Conservation (phyloP, 1,139 yeast genomes). For the Hemisphaericaspora subhashii region DNA sequence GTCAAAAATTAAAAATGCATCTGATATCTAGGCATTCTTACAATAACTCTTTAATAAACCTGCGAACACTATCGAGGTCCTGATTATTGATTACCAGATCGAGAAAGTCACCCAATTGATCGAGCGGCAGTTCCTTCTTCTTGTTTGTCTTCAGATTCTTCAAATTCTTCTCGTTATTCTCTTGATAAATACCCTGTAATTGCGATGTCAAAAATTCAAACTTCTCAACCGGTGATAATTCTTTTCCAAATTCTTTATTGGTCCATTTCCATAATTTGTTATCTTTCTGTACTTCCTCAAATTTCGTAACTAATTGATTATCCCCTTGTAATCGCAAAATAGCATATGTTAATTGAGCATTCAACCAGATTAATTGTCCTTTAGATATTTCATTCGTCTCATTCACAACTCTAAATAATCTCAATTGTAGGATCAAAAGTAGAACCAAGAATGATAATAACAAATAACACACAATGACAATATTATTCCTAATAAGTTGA, state of each 20-base stretch:
- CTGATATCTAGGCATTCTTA: too few relatives aligned
- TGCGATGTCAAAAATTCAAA: slow-evolving; percentile 26
- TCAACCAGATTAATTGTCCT: slow-evolving; percentile 24
- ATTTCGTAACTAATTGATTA: slow-evolving; percentile 6
- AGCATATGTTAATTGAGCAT: slow-evolving; percentile 20
- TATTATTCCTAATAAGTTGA: slow-evolving; percentile 17
- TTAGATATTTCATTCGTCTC: slow-evolving; percentile 29
- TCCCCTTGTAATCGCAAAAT: slow-evolving; percentile 11
- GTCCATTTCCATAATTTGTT: slow-evolving; percentile 29
- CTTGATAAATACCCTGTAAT: slow-evolving; percentile 16
- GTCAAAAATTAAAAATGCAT: too few relatives aligned
- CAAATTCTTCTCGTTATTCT: too few relatives aligned
- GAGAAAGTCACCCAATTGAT: slow-evolving; percentile 17
- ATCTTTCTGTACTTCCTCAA: slow-evolving; percentile 9
- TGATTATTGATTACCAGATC: too few relatives aligned
- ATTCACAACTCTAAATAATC: slow-evolving; percentile 19
- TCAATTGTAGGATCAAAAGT: slow-evolving; percentile 25
- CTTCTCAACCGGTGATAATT: slow-evolving; percentile 22
- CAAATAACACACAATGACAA: slow-evolving; percentile 20
- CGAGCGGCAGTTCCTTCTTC: slow-evolving; percentile 9
- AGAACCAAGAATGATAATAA: slow-evolving; percentile 23
- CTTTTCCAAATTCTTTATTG: slow-evolving; percentile 18
- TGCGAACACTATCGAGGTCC: slow-evolving; percentile 16
- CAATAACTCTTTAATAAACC: slow-evolving; percentile 9
- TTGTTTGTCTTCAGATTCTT: too few relatives aligned